These are phyloP conservation scores for Dioszegia aurantiaca DNA, from an alignment of 768 basidiomycete genomes.

Conservation along the genomic window DNA sequence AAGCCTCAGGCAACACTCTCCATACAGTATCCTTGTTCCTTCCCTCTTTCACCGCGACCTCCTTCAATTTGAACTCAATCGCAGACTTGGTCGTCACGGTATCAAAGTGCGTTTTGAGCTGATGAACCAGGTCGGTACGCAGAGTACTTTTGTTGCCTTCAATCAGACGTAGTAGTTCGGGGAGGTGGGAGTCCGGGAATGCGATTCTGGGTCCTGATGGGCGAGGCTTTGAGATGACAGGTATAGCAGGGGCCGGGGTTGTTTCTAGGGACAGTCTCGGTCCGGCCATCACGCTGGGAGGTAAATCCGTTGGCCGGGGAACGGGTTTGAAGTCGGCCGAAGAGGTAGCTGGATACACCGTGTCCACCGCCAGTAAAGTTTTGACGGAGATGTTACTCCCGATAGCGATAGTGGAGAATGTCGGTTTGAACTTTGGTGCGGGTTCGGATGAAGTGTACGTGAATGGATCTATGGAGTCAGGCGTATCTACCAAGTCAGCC, in stretches of 20 bases:
- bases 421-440: constrained; percentile 27
- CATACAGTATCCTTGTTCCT: constrained; percentile 40
- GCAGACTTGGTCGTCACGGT: constrained; percentile 40
- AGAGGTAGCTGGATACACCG: not conserved
- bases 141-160: constrained; percentile 44
- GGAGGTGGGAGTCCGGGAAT: constrained; percentile 40
- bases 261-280: not conserved
- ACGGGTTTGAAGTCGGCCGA: not conserved
- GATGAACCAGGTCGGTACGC: constrained; percentile 32
- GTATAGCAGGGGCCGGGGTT: not conserved
- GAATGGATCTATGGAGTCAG: constrained; percentile 47
- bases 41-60: constrained; percentile 43
- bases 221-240: not conserved
- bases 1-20: constrained; percentile 46
- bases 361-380: constrained; percentile 27
- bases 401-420: constrained; percentile 28
- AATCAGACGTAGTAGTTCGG: constrained; percentile 37
- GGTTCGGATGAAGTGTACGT: constrained; percentile 30
- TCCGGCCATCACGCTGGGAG: not conserved
- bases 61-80: constrained; percentile 46
- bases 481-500: constrained; percentile 33
- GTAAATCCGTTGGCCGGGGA: too few relatives aligned
- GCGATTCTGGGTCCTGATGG: constrained; percentile 33
- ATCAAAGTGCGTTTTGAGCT: constrained; percentile 40
- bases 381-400: constrained; percentile 22